phyloP scores from a whole-genome alignment of 345 rosid species.

The Hypericum androsaemum region DNA sequence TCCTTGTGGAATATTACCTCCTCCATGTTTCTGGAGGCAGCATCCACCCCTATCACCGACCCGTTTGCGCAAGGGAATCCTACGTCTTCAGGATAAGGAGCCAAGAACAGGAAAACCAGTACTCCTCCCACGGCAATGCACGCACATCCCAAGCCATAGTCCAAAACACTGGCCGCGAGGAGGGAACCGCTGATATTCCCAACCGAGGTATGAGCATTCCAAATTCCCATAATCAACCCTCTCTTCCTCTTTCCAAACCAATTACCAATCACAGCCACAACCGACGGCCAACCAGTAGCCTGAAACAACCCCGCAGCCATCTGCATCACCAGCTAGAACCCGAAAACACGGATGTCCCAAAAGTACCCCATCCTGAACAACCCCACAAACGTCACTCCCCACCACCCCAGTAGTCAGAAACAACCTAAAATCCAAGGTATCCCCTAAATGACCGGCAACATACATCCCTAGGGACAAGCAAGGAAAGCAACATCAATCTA shows the following conservation, averaged over 20 bases:
- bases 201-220: conserved; percentile 95
- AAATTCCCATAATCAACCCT: conserved; percentile 92
- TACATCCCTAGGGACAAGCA: conserved; percentile 78
- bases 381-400: conserved; percentile 81
- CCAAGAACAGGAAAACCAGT: conserved; percentile 62
- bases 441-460: conserved; percentile 89
- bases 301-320: conserved; percentile 89
- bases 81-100: conserved; percentile 91
- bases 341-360: conserved; percentile 60
- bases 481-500: conserved; percentile 84
- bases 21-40: conserved; percentile 15
- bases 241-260: conserved; percentile 91
- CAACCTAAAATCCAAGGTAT: conserved; percentile 70
- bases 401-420: conserved; percentile 80
- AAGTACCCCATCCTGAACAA: conserved; percentile 89
- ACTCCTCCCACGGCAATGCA: conserved; percentile 61
- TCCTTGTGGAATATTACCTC: conserved; percentile 8
- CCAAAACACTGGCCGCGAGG: conserved; percentile 82
- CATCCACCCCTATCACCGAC: conserved; percentile 4
- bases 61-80: conserved; percentile 45
- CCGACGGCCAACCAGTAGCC: conserved; percentile 96
- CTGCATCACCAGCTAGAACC: conserved; percentile 64
- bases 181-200: conserved; percentile 87
- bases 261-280: conserved; percentile 91
- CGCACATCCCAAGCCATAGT: conserved; percentile 84